Evolutionary conservation across 768 basidiomycete genomes (phyloP).

Genomic region (Leccinum boreale): DNA sequence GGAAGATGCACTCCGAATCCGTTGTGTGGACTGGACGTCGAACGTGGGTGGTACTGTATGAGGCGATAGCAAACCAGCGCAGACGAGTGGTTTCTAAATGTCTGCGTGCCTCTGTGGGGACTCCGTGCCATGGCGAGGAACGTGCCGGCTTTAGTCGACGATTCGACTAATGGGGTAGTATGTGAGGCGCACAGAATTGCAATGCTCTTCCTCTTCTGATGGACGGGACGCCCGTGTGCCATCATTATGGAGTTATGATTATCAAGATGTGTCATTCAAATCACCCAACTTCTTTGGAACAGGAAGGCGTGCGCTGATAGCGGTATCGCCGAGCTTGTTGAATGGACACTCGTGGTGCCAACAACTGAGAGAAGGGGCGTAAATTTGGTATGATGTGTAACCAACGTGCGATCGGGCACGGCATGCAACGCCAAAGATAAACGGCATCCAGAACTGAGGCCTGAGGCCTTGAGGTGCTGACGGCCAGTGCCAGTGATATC

Average conservation of each 20-base stretch:
- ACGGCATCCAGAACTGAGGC: too few relatives aligned
- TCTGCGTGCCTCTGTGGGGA: constrained; percentile 69
- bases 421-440: too few relatives aligned
- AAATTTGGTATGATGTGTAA: too few relatives aligned
- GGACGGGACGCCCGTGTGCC: background rate
- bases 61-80: constrained; percentile 35
- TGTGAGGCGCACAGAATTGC: constrained; percentile 64
- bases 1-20: constrained; percentile 15
- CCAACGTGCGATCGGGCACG: too few relatives aligned
- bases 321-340: background rate
- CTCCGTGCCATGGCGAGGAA: constrained; percentile 71
- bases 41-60: background rate
- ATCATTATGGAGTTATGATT: background rate
- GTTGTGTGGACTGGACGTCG: constrained; percentile 8
- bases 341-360: too few relatives aligned
- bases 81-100: constrained; percentile 43
- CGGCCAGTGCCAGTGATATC: too few relatives aligned
- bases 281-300: too few relatives aligned
- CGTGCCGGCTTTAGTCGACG: constrained; percentile 47
- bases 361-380: too few relatives aligned
- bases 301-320: too few relatives aligned
- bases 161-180: constrained; percentile 59
- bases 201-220: background rate
- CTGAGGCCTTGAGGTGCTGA: too few relatives aligned
- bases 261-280: background rate